Conservation (phyloP, 1,284 basidiomycete species). For the Sphagnurus paluster region DNA sequence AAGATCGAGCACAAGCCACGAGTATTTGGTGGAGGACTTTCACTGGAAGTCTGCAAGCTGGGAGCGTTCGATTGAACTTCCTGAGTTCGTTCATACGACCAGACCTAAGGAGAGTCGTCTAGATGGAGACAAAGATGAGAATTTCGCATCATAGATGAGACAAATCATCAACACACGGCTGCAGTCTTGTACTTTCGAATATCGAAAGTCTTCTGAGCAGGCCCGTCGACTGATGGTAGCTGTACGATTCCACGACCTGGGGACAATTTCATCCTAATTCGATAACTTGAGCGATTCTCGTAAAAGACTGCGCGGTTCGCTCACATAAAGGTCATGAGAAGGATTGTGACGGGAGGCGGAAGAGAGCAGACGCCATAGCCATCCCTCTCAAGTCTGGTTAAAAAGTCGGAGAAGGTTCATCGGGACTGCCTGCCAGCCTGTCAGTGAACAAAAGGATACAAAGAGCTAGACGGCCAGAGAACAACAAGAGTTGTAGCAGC, state of each 20-base stretch:
- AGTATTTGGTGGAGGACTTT: slow-evolving; percentile 24
- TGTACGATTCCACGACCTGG: slow-evolving; percentile 7
- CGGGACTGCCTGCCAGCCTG: background rate
- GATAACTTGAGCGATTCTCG: background rate
- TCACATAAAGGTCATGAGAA: background rate
- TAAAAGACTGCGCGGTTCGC: background rate
- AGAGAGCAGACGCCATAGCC: background rate
- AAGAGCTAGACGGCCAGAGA: background rate
- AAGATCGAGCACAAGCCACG: slow-evolving; percentile 13
- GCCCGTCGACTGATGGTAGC: slow-evolving; percentile 10
- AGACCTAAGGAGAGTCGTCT: slow-evolving; percentile 27
- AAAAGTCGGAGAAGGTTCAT: background rate
- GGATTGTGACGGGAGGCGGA: background rate
- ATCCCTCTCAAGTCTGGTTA: background rate
- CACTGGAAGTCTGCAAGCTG: slow-evolving; percentile 27
- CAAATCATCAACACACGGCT: slow-evolving; percentile 14
- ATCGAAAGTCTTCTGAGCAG: slow-evolving; percentile 13
- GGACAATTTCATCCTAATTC: slow-evolving; percentile 5
- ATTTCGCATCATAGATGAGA: slow-evolving; percentile 4
- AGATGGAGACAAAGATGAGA: slow-evolving; percentile 1
- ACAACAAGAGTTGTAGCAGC: slow-evolving; percentile 10
- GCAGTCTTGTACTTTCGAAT: slow-evolving; percentile 18
- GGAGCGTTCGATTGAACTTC: slow-evolving; percentile 22
- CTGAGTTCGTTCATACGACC: slow-evolving; percentile 22
- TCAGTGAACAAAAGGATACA: background rate